Evolutionary conservation across 371 early-diverging fungal genomes (phyloP).

Genomic region (Thermomucor indicae-seudaticae): DNA sequence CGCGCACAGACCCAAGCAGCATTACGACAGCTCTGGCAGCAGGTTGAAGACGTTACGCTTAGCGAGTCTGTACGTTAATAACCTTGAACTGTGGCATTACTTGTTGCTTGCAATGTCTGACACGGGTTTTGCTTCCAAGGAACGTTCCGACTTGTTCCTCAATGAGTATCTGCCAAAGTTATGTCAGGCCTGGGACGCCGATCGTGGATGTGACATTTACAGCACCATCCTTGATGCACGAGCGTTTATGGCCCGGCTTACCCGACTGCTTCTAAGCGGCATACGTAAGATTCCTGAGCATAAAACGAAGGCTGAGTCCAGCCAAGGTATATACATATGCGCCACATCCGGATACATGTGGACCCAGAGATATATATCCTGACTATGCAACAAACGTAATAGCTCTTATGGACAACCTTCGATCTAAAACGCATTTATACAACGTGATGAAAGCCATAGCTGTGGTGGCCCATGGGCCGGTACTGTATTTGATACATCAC

Average conservation of each 20-base stretch:
- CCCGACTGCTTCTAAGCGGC: slow-evolving; percentile 34
- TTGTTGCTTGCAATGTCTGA: neutral
- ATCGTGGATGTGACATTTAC: slow-evolving; percentile 15
- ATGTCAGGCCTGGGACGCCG: slow-evolving; percentile 21
- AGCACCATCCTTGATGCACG: slow-evolving; percentile 26
- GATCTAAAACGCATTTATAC: slow-evolving; percentile 38
- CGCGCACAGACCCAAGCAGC: neutral
- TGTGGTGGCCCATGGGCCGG: slow-evolving; percentile 40
- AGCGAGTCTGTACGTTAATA: neutral
- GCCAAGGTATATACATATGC: slow-evolving; percentile 31
- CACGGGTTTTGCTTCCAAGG: slow-evolving; percentile 13
- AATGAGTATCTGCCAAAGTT: slow-evolving; percentile 26
- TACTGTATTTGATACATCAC: too few species aligned
- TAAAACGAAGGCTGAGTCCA: slow-evolving; percentile 29
- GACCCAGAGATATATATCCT: too few species aligned
- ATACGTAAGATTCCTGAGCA: slow-evolving; percentile 41
- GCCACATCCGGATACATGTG: neutral
- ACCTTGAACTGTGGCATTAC: neutral
- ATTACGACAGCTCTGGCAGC: neutral
- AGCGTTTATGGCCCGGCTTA: slow-evolving; percentile 30
- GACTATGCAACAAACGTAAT: slow-evolving; percentile 1
- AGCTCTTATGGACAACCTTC: slow-evolving; percentile 40
- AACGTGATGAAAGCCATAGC: slow-evolving; percentile 31
- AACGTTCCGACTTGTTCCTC: slow-evolving; percentile 25
- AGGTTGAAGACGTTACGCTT: neutral